These are phyloP conservation scores for Elongisporangium senticosum DNA, from an alignment of 352 stramenopile genomes.

Conservation along the genomic window DNA sequence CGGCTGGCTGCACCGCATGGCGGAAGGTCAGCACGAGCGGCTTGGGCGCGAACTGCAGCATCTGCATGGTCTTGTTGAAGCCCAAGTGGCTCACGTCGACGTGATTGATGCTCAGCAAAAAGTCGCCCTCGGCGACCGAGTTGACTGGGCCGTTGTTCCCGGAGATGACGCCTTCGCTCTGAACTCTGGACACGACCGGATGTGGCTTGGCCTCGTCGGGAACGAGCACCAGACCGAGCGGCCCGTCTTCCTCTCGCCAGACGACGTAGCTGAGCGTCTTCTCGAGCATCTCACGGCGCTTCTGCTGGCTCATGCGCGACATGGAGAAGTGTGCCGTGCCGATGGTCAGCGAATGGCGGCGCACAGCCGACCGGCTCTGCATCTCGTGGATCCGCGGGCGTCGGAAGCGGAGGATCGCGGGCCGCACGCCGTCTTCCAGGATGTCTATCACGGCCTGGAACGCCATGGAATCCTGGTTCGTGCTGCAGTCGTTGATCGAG, in stretches of 20 bases:
- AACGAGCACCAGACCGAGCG: slow-evolving; percentile 52
- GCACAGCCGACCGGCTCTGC: slow-evolving; percentile 4
- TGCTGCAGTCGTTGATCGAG: slow-evolving; percentile 49
- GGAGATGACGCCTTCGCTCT: slow-evolving; percentile 13
- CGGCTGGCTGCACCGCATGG: slow-evolving; percentile 19
- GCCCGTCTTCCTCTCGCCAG: slow-evolving; percentile 59
- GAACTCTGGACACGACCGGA: slow-evolving; percentile 39
- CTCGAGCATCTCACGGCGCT: slow-evolving; percentile 49
- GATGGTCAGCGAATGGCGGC: not conserved
- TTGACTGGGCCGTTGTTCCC: not conserved
- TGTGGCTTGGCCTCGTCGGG: slow-evolving; percentile 45
- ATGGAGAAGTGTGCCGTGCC: not conserved
- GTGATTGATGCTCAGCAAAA: slow-evolving; percentile 70
- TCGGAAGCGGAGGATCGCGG: slow-evolving; percentile 54
- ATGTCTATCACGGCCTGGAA: slow-evolving; percentile 52
- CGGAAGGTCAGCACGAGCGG: slow-evolving; percentile 72
- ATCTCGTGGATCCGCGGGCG: slow-evolving; percentile 43
- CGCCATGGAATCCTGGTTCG: slow-evolving; percentile 24
- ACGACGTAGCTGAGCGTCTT: slow-evolving; percentile 56
- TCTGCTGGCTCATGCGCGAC: slow-evolving; percentile 16
- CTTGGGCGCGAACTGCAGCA: slow-evolving; percentile 59
- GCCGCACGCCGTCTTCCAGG: slow-evolving; percentile 51
- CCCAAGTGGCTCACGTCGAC: slow-evolving; percentile 52
- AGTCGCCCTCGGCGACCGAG: slow-evolving; percentile 19
- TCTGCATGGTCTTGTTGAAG: slow-evolving; percentile 44